Evolutionary conservation across 1,139 yeast species (phyloP), one percentile per base, ranked within the genome.

Genomic region (Eremothecium sinecaudum): DNA sequence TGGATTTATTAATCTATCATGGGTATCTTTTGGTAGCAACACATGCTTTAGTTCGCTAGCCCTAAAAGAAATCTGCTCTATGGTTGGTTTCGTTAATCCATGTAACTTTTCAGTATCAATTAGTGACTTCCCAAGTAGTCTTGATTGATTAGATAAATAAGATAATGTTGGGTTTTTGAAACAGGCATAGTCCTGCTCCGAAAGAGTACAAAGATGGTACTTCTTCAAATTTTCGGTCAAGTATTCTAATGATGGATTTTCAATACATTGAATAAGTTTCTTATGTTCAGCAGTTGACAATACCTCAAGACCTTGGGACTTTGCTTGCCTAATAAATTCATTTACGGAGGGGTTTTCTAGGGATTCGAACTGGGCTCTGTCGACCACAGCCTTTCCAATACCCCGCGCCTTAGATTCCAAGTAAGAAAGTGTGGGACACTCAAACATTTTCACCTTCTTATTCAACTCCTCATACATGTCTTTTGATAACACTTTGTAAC

Each of bases 11-110:
- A 27, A 17, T 17, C 14, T 27, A 4, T 27, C 21, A 26, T 23
- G 28, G 9, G 52, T 60, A 13, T 48, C 50, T 17, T 50, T 48
- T 7, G 54, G 36, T n/a, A 65, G 21, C 22, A 51, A 41, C 3
- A 56, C 55, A 36, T 50, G 42, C 4, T 62, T 64, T 9, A 45
- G 45, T 14, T 50, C 47, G 9, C 35, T 42, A n/a, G 31, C 17
- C 14, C 18, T 9, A 9, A 28, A 10, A 4, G 26, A 4, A 16
- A 73, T 39, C 33, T 61, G 61, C 2, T 62, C 66, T 13, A 58
- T 37, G 14, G 63, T 49, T 13, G 71, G 71, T 9, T n/a, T n/a
- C n/a, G 34, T 33, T 33, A 61, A 38, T 4, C 41, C 38, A 5
- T 46, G 45, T 19, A 44, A 40, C 18, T 50, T 50, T 2, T 43